Base-by-base conservation (phyloP, 1,284 basidiomycete genomes). In the Flammula alnicola region DNA sequence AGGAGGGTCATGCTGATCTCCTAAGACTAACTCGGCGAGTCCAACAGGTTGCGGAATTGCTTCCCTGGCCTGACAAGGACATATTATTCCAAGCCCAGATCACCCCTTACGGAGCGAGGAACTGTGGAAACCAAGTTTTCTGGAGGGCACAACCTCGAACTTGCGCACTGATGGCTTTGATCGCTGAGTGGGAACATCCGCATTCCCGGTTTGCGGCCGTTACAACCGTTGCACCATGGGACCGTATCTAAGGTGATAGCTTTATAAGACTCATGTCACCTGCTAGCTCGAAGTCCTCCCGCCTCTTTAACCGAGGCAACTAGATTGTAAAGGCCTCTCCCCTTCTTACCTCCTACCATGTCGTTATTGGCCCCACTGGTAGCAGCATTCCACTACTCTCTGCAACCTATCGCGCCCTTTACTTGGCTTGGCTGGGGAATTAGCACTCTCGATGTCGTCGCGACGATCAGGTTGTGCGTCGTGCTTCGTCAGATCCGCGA, bases 101-200 rank as follows among this genome's bases (percentile, higher is more conserved):
- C 83, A 79, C 64, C 26, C 70, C 79, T 84, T 90, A 72, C 81
- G 77, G 67, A 53, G 69, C 73, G 80, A 76, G 72, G 76, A 68
- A 74, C 75, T 79, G 77, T 80, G 83, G 80, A 77, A 68, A 86
- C 88, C 86, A 90, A 90, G 84, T 90, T 90, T 88, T 90, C 88
- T 82, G 86, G 86, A 90, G 88, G 87, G 86, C 84, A 82, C 82
- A 78, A 85, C 78, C 84, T 90, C 85, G 88, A 89, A 89, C 84
- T 83, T 87, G 87, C 87, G 88, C 88, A 81, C 87, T 78, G 68
- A 73, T 73, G 77, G 69, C 68, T 69, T 66, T 57, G 57, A 38
- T 79, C 86, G 82, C 80, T 88, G 84, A 72, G 57, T 70, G 59
- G 63, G 77, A 81, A 84, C 80, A 71, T 79, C 81, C 81, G 74